Evolutionary conservation across 306 rosid genomes (phyloP), one percentile per base, ranked within the genome.

Genomic region (Vigna hirtella): DNA sequence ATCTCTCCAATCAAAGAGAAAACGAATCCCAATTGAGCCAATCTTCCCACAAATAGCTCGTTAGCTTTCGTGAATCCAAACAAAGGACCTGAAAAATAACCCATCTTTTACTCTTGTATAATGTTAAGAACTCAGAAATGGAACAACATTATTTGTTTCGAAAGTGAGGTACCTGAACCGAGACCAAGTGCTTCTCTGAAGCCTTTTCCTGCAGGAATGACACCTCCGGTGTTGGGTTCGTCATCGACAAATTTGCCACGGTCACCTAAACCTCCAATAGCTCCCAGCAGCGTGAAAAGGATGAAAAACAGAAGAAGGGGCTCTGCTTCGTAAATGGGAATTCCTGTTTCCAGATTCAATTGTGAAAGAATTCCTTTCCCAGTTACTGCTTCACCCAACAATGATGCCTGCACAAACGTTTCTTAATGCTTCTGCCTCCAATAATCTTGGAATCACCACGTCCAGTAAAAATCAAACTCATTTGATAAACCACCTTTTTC

Each of bases 211-310:
- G 97, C 89, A 52, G 88, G 88, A 70, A 95, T 93, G 45, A 95
- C 91, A 9, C 92, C 95, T 63, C 95, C 97, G 7, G 97, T 43
- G 9, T 85, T 36, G 3, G 93, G 77, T 22, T 95, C 98, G 15
- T 95, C 98, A 17, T 95, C 98, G 17, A 96, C 90, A 53, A 96
- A 96, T 70, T 9, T 61, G 47, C 99, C 99, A 82, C 99, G 96
- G 85, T 93, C 99, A 48, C 99, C 99, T 12, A 96, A 75, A 58
- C 91, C 98, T 85, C 99, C 99, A 20, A 95, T 95, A 89, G 99
- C 99, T 89, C 99, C 99, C 13, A 95, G 89, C 0, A 95, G 84
- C 3, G 99, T 95, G 85, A 95, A 95, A 15, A 95, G 91, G 83
- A 95, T 95, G 91, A 95, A 91, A 83, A 95, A 95, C 7, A 95